These are phyloP conservation scores for Neurospora sp. DNA, from an alignment of 495 filamentous ascomycete species.

Conservation along the genomic window DNA sequence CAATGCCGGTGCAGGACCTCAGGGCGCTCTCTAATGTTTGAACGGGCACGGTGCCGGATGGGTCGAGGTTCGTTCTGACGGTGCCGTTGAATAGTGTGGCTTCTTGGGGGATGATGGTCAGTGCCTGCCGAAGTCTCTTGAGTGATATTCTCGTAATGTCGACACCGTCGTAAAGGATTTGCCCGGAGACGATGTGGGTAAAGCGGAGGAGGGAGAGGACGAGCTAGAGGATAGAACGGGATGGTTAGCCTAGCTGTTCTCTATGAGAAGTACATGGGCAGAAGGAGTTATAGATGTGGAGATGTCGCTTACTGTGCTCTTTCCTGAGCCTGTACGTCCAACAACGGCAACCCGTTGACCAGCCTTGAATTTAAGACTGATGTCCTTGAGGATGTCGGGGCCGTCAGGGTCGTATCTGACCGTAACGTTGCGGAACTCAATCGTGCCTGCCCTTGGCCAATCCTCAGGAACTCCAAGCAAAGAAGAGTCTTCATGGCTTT, in stretches of 20 bases:
- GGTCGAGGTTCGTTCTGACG: slow-evolving; percentile 40
- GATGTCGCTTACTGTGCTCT: slow-evolving; percentile 35
- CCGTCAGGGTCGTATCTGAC: slow-evolving; percentile 38
- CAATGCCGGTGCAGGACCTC: slow-evolving; percentile 31
- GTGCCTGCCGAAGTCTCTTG: slow-evolving; percentile 37
- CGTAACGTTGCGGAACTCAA: slow-evolving; percentile 40
- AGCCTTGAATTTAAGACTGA: slow-evolving; percentile 40
- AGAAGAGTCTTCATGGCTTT: slow-evolving; percentile 14
- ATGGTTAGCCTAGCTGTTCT: slow-evolving; percentile 9
- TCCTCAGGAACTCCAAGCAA: slow-evolving; percentile 18
- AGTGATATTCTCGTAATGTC: slow-evolving; percentile 39
- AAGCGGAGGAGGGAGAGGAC: slow-evolving; percentile 46
- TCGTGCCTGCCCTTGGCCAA: slow-evolving; percentile 37
- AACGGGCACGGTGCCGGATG: slow-evolving; percentile 32
- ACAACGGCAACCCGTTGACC: slow-evolving; percentile 47
- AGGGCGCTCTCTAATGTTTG: slow-evolving; percentile 33
- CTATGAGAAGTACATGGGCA: not conserved
- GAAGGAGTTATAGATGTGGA: not conserved
- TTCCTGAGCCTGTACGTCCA: slow-evolving; percentile 51
- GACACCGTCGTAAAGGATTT: slow-evolving; percentile 44
- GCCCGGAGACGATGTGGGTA: slow-evolving; percentile 37
- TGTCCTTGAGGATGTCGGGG: slow-evolving; percentile 39
- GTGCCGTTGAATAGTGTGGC: slow-evolving; percentile 44
- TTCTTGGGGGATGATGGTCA: slow-evolving; percentile 50
- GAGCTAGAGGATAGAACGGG: slow-evolving; percentile 15